A percentile compares a stretch with the other conserved stretches of the same genome.
Conservation (phyloP, 1,284 basidiomycete genomes). For the Vanrija humicola region DNA sequence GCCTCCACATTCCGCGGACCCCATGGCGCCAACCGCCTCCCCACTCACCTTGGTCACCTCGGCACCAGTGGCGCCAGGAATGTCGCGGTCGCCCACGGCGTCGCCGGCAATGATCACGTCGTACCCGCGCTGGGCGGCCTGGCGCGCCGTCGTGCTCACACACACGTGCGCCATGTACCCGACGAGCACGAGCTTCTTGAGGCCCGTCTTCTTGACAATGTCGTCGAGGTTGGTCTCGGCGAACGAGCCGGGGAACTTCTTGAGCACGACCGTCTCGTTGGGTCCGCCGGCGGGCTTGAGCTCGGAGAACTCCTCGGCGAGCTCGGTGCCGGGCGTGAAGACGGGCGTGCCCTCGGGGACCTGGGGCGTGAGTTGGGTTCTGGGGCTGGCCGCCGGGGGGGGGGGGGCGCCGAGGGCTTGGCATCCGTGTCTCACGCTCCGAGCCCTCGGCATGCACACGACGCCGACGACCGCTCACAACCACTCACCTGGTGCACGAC, state of each 20-base stretch:
- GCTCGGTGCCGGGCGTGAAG: conserved; percentile 26
- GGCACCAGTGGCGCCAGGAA: conserved; percentile 22
- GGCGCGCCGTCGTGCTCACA: conserved; percentile 25
- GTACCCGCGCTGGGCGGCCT: conserved; percentile 25
- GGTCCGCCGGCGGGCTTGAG: conserved; percentile 12
- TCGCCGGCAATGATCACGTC: conserved; percentile 23
- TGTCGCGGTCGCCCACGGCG: conserved; percentile 29
- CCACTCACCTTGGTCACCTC: conserved; percentile 11
- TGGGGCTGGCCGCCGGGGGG: neutral
- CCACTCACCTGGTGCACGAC: conserved; percentile 20
- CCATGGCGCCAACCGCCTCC: neutral
- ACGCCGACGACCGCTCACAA: no score
- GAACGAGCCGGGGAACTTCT: conserved; percentile 25
- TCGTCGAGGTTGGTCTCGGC: conserved; percentile 24
- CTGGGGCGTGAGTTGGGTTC: neutral
- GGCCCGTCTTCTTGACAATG: conserved; percentile 17
- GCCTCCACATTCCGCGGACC: neutral
- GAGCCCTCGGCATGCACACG: no score
- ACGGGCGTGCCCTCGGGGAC: conserved; percentile 23
- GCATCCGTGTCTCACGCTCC: no score
- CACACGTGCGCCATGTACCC: conserved; percentile 34
- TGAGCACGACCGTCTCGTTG: conserved; percentile 20
- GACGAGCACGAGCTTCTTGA: conserved; percentile 19
- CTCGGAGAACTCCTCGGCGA: conserved; percentile 24
- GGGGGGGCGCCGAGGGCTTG: neutral